Conservation (phyloP, 2,329 filamentous ascomycete genomes). For the Penicillium hesseltinei region DNA sequence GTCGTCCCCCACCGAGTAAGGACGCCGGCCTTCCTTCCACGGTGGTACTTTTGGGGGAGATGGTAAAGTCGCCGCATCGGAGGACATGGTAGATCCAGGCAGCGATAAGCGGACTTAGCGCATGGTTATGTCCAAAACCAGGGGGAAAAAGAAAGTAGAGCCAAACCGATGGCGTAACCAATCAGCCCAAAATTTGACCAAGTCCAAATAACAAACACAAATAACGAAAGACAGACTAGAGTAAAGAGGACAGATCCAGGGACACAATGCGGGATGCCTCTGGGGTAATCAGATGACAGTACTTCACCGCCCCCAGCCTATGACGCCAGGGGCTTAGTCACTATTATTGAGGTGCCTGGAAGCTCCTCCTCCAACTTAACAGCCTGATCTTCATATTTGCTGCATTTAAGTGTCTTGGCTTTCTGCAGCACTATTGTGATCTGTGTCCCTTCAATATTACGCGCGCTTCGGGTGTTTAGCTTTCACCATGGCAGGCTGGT, state of each 20-base stretch:
- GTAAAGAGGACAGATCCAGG: slow-evolving; percentile 18
- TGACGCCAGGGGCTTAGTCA: slow-evolving; percentile 37
- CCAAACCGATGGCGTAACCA: background rate
- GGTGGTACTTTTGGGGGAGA: slow-evolving; percentile 35
- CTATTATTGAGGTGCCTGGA: slow-evolving; percentile 19
- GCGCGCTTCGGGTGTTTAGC: slow-evolving; percentile 9
- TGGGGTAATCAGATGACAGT: slow-evolving; percentile 24
- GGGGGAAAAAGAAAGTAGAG: background rate
- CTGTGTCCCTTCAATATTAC: background rate
- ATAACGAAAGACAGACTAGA: slow-evolving; percentile 4
- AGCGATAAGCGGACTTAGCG: slow-evolving; percentile 21
- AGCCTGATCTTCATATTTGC: slow-evolving; percentile 10
- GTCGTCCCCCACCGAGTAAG: slow-evolving; percentile 28
- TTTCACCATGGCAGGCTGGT: slow-evolving; percentile 91
- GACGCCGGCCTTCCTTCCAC: slow-evolving; percentile 30
- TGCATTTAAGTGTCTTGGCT: slow-evolving; percentile 6
- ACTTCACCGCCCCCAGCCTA: slow-evolving; percentile 35
- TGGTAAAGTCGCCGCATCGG: slow-evolving; percentile 39
- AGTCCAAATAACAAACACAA: slow-evolving; percentile 8
- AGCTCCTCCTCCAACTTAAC: slow-evolving; percentile 18
- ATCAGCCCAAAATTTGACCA: background rate
- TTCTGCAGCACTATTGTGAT: slow-evolving; percentile 36
- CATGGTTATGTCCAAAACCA: slow-evolving; percentile 22
- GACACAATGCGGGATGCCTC: slow-evolving; percentile 19
- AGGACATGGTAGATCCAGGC: slow-evolving; percentile 35